Percentiles rank a stretch among this genome's conserved stretches.
Conservation (phyloP, 331 rosid genomes). For the Erythrophleum ivorense region DNA sequence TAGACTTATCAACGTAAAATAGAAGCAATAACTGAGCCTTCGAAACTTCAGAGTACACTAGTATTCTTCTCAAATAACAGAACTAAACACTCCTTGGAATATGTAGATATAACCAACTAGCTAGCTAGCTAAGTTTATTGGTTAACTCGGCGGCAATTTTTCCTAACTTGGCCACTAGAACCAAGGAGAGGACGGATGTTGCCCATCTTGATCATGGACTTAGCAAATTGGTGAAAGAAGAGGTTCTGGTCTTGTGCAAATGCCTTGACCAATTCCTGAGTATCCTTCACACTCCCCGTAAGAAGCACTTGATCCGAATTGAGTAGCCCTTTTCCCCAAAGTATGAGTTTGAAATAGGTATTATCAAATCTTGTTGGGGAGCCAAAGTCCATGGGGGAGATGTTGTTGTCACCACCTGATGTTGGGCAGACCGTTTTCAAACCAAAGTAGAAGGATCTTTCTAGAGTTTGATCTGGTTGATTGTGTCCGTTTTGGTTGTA, state of each 20-base stretch:
- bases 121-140: not conserved
- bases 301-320: slow-evolving; percentile 81
- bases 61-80: not conserved
- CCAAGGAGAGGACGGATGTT: slow-evolving; percentile 75
- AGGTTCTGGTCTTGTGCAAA: slow-evolving; percentile 65
- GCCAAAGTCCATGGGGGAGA: slow-evolving; percentile 78
- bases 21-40: too few relatives aligned
- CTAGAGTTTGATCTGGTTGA: slow-evolving; percentile 72
- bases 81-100: slow-evolving; percentile 1
- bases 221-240: slow-evolving; percentile 77
- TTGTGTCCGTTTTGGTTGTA: slow-evolving; percentile 87
- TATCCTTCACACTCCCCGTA: slow-evolving; percentile 51
- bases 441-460: slow-evolving; percentile 62
- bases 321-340: slow-evolving; percentile 75
- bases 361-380: slow-evolving; percentile 80
- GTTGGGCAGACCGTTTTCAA: slow-evolving; percentile 76
- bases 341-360: slow-evolving; percentile 69
- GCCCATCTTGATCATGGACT: slow-evolving; percentile 83
- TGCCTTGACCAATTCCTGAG: slow-evolving; percentile 56
- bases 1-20: not conserved
- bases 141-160: slow-evolving; percentile 68
- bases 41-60: not conserved
- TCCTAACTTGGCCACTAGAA: slow-evolving; percentile 73
- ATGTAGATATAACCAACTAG: not conserved
- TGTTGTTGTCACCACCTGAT: slow-evolving; percentile 71